Base-by-base conservation (phyloP, 1,284 basidiomycete species). In the Cutaneotrichosporon sp. region DNA sequence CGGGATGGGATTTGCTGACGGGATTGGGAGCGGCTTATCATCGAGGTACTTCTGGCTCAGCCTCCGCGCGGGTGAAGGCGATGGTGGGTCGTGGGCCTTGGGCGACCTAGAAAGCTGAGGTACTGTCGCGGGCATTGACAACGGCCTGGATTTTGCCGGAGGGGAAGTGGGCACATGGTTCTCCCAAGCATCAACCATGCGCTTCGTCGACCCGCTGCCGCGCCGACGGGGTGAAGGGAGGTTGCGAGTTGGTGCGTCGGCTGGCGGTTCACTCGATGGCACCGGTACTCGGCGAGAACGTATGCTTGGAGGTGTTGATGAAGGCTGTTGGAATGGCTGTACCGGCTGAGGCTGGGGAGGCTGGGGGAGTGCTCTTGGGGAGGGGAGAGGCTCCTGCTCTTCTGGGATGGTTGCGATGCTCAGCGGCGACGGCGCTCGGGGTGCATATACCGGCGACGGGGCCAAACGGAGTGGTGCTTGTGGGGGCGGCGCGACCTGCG, bases 151-250 rank as follows among this genome's bases (percentile, higher is more conserved):
- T 22, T 44, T n/a, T n/a, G n/a, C 43, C 29, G n/a, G 42, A 17
- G 26, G 33, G 14, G 19, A 33, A 17, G 25, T 34, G 19, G 27
- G 38, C 9, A 24, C 37, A 24, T 20, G 33, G 17, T 22, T 62
- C 55, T 72, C 70, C 70, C 70, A 72, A 49, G 67, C 61, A 51
- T 64, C 61, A 27, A 72, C 66, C 66, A 71, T 65, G 34, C 52
- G 53, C 42, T 59, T 61, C 3, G 70, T 61, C 7, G 67, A 65
- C 11, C 68, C 66, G 32, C 37, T 51, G 14, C 60, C 58, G 27
- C 61, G 46, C 26, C 52, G 32, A 31, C 57, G 45, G 14, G 35
- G 16, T 20, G 35, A 38, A 31, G 48, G n/a, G n/a, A n/a, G n/a
- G n/a, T n/a, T n/a, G n/a, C n/a, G 25, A n/a, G 25, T 41, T 41